A percentile compares a stretch with the other conserved stretches of the same genome.
Evolutionary conservation across 2,329 filamentous ascomycete genomes (phyloP).

Genomic region (Exophiala lecanii-corni): DNA sequence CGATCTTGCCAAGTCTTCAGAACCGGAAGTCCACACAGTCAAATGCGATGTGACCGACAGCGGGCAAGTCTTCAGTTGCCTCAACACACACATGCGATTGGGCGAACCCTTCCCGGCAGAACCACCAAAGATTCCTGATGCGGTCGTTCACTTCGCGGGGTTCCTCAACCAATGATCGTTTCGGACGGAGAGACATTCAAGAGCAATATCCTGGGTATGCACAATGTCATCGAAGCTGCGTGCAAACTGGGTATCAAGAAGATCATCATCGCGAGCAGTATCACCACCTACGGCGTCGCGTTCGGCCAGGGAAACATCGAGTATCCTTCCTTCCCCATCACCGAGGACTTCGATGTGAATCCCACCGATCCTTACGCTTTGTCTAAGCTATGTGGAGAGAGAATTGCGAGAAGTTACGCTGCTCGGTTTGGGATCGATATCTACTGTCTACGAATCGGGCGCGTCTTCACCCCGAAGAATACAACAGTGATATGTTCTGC

Average conservation of each 20-base stretch:
- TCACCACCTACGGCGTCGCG: constrained; percentile 59
- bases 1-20: constrained; percentile 43
- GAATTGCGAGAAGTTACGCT: constrained; percentile 53
- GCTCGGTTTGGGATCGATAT: constrained; percentile 53
- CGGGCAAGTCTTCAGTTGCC: constrained; percentile 50
- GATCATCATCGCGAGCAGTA: constrained; percentile 56
- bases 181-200: constrained; percentile 55
- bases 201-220: constrained; percentile 52
- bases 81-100: constrained; percentile 54
- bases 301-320: constrained; percentile 54
- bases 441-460: constrained; percentile 57
- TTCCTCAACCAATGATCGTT: constrained; percentile 54
- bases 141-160: constrained; percentile 58
- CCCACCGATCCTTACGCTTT: constrained; percentile 60
- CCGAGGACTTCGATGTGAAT: constrained; percentile 55
- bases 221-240: constrained; percentile 61
- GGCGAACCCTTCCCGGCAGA: constrained; percentile 42
- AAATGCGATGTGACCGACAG: constrained; percentile 52
- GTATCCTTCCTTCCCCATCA: constrained; percentile 54
- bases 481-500: constrained; percentile 48
- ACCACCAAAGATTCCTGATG: constrained; percentile 46
- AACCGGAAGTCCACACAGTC: constrained; percentile 47
- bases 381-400: constrained; percentile 53
- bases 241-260: constrained; percentile 59
- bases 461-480: constrained; percentile 58